These are phyloP conservation scores for Cryoendolithus antarcticus DNA, from an alignment of 2,329 filamentous ascomycete species.

Conservation along the genomic window DNA sequence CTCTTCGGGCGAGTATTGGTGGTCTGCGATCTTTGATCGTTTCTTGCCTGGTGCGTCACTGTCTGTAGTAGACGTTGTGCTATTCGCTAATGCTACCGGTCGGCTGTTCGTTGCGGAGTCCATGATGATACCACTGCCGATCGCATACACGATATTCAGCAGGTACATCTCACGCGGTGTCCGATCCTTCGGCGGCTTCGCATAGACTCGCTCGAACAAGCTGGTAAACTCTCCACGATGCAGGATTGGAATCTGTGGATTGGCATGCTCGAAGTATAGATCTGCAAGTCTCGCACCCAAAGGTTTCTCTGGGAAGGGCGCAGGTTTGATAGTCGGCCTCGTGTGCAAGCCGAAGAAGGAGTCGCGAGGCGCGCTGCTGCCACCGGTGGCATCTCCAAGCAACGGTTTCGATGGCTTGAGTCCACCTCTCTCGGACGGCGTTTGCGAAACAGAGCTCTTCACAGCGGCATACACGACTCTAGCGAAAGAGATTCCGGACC, in stretches of 20 bases:
- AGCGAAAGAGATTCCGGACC: conserved; percentile 87
- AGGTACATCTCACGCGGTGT: conserved; percentile 79
- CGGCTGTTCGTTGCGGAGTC: conserved; percentile 31
- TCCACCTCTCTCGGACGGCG: conserved; percentile 47
- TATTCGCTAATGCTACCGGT: not conserved
- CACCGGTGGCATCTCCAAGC: conserved; percentile 34
- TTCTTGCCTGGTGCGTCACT: conserved; percentile 24
- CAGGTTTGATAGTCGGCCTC: conserved; percentile 73
- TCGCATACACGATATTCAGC: conserved; percentile 94
- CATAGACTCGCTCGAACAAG: conserved; percentile 73
- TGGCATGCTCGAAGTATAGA: conserved; percentile 91
- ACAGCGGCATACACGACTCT: conserved; percentile 89
- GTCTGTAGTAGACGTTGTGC: conserved; percentile 21
- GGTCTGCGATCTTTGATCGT: conserved; percentile 39
- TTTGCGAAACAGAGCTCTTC: conserved; percentile 54
- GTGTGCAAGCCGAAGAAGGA: conserved; percentile 96
- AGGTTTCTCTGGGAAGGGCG: conserved; percentile 67
- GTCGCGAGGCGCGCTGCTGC: conserved; percentile 76
- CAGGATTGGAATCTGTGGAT: conserved; percentile 87
- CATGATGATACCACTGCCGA: conserved; percentile 86
- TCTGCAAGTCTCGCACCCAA: conserved; percentile 61
- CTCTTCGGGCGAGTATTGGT: conserved; percentile 65
- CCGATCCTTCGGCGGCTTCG: conserved; percentile 50
- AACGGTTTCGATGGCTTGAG: conserved; percentile 43
- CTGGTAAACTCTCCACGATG: conserved; percentile 83